These are phyloP conservation scores for Albatrellus ellisii DNA, from an alignment of 768 basidiomycete genomes.

Conservation along the genomic window DNA sequence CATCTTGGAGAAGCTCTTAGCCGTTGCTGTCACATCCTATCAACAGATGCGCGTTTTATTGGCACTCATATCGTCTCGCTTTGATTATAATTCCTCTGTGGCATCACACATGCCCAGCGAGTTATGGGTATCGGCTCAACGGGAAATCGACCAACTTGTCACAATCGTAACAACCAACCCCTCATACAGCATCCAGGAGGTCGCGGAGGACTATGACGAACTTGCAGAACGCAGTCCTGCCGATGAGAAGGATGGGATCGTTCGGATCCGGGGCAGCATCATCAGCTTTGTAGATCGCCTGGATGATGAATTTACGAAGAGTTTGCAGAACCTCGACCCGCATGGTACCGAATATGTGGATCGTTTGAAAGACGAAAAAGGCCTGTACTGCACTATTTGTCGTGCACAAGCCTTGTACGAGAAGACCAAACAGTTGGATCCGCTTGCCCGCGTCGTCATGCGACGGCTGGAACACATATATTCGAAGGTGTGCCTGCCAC, in stretches of 20 bases:
- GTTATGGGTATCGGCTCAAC: slow-evolving; percentile 77
- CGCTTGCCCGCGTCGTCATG: slow-evolving; percentile 82
- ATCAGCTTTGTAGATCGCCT: slow-evolving; percentile 93
- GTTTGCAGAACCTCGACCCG: slow-evolving; percentile 95
- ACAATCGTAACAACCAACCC: slow-evolving; percentile 59
- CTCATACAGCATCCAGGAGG: slow-evolving; percentile 75
- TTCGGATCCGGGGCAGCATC: slow-evolving; percentile 87
- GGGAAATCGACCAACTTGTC: slow-evolving; percentile 82
- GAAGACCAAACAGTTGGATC: slow-evolving; percentile 60
- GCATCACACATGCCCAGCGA: slow-evolving; percentile 86
- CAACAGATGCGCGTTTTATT: slow-evolving; percentile 91
- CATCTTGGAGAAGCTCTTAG: slow-evolving; percentile 76
- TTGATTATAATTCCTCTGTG: slow-evolving; percentile 90
- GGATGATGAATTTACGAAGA: slow-evolving; percentile 97
- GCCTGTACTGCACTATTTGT: slow-evolving; percentile 86
- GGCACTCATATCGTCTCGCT: slow-evolving; percentile 85
- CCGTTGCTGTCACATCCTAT: slow-evolving; percentile 79
- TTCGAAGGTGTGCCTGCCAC: slow-evolving; percentile 57
- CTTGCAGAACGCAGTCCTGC: slow-evolving; percentile 68
- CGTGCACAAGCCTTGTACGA: slow-evolving; percentile 90
- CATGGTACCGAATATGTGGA: slow-evolving; percentile 99
- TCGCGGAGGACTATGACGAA: slow-evolving; percentile 88
- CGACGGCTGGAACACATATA: slow-evolving; percentile 96
- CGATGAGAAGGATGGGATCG: slow-evolving; percentile 55
- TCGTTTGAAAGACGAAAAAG: slow-evolving; percentile 90